A percentile compares a stretch with the other conserved stretches of the same genome.
Conservation (phyloP, 352 stramenopile genomes). For the Thalassiosira exigua region DNA sequence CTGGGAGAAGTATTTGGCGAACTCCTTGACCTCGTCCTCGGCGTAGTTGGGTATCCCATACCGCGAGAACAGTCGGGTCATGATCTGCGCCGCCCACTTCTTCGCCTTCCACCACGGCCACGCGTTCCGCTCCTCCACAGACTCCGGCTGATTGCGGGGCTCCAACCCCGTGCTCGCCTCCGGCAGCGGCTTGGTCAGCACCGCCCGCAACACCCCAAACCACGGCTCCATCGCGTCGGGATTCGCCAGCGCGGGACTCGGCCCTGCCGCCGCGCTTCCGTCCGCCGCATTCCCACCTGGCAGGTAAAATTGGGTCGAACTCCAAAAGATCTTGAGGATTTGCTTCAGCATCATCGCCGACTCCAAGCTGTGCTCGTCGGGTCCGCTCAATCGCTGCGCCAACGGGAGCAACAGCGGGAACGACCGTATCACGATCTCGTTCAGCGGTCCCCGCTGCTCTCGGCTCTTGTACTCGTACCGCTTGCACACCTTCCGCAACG, state of each 20-base stretch:
- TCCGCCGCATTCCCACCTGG: conserved; percentile 71
- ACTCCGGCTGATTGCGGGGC: conserved; percentile 89
- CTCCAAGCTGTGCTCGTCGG: conserved; percentile 88
- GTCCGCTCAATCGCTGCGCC: conserved; percentile 86
- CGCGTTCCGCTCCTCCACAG: conserved; percentile 91
- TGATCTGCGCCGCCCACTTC: conserved; percentile 97
- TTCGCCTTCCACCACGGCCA: conserved; percentile 99
- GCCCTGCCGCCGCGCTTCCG: conserved; percentile 20
- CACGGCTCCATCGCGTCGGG: conserved; percentile 90
- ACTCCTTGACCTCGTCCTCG: conserved; percentile 88
- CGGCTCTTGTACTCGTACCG: conserved; percentile 97
- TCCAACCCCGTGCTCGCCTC: conserved; percentile 84
- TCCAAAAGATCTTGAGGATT: conserved; percentile 99
- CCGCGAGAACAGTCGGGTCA: conserved; percentile 95
- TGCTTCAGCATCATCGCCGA: conserved; percentile 92
- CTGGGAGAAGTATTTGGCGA: conserved; percentile 93
- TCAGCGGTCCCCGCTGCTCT: conserved; percentile 90
- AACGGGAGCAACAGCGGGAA: conserved; percentile 94
- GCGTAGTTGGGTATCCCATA: conserved; percentile 96
- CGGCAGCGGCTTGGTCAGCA: conserved; percentile 91
- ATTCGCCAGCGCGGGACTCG: conserved; percentile 82
- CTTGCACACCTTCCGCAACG: conserved; percentile 95
- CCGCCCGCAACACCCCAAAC: conserved; percentile 90
- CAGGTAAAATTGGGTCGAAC: conserved; percentile 94
- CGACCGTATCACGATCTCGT: conserved; percentile 90